Base-by-base conservation (phyloP, 306 rosid genomes). In the Medicago ruthenica region DNA sequence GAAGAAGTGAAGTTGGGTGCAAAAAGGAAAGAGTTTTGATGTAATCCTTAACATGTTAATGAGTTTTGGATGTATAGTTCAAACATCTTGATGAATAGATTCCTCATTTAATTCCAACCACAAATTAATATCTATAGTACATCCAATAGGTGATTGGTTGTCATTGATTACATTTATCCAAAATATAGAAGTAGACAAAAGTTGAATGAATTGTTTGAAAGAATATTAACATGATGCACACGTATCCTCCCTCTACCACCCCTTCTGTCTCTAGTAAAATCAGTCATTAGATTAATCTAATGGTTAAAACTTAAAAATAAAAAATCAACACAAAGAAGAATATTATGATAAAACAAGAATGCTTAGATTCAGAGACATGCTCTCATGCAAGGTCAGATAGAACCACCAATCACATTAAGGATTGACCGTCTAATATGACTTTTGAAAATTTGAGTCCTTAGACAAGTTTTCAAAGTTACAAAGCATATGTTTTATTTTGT, bases 91-190 rank as follows among this genome's bases (percentile, higher is more conserved):
- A 50, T 78, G 80, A 50, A 67, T 34, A 59, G 66, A 5, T 53
- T 72, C 37, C 10, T 44, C 64, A 14, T 53, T 50, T 18, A 45
- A 61, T 80, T 69, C 41, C 65, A 17, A 9, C 87, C 87, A 84
- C 83, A 65, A 5, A 51, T 63, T 70, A 70, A 31, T 74, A 16
- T 76, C 60, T 65, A 53, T 16, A 54, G 17, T 22, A 53, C 8
- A 31, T 17, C 8, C 21, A 50, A 61, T 51, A 20, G 39, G 45
- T 60, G 63, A 81, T 65, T 81, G 74, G 84, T 65, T 81, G 74
- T 27, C 51, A 44, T 69, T 61, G 31, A 40, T 51, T 47, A n/a
- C 74, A 24, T 48, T 2, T 69, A 20, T 69, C 59, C 74, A 47
- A 69, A 27, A 15, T 1, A 27, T 22, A 24, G 2, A 27, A 4